phyloP scores from a whole-genome alignment of 106 monocot species.

The Allium fistulosum region DNA sequence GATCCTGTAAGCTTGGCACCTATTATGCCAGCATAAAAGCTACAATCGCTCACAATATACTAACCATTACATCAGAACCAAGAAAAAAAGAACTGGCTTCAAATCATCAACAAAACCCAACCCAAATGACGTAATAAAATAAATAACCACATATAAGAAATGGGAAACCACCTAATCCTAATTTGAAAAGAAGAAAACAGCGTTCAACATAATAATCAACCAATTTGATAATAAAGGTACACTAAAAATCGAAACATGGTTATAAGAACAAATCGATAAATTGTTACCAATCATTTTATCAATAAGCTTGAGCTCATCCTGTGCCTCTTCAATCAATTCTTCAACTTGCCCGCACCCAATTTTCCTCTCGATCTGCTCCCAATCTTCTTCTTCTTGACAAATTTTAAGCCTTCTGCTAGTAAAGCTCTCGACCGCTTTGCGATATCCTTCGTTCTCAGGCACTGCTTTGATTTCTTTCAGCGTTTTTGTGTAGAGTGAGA shows the following conservation, averaged over 20 bases:
- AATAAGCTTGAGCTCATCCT: slow-evolving; percentile 87
- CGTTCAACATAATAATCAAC: no score
- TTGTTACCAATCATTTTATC: slow-evolving; percentile 72
- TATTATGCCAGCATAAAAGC: no score
- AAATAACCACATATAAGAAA: no score
- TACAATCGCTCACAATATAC: no score
- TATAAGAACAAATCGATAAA: background rate
- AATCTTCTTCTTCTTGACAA: slow-evolving; percentile 82
- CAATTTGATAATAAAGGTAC: no score
- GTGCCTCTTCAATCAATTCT: slow-evolving; percentile 96
- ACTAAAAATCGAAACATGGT: background rate
- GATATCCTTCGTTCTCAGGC: slow-evolving; percentile 76
- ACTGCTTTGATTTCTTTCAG: slow-evolving; percentile 82
- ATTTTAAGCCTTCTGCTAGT: slow-evolving; percentile 64
- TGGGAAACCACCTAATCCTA: no score
- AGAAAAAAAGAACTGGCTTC: no score
- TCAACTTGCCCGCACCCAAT: slow-evolving; percentile 91
- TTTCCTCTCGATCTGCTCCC: slow-evolving; percentile 81
- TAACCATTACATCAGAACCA: no score
- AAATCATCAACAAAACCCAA: no score
- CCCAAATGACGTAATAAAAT: no score
- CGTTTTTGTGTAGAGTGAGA: slow-evolving; percentile 64
- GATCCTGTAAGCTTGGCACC: no score
- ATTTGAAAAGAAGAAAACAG: no score
- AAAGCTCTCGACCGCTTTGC: slow-evolving; percentile 92